Evolutionary conservation across 2,329 filamentous ascomycete genomes (phyloP).

Genomic region (Thermothelomyces thermophilus): DNA sequence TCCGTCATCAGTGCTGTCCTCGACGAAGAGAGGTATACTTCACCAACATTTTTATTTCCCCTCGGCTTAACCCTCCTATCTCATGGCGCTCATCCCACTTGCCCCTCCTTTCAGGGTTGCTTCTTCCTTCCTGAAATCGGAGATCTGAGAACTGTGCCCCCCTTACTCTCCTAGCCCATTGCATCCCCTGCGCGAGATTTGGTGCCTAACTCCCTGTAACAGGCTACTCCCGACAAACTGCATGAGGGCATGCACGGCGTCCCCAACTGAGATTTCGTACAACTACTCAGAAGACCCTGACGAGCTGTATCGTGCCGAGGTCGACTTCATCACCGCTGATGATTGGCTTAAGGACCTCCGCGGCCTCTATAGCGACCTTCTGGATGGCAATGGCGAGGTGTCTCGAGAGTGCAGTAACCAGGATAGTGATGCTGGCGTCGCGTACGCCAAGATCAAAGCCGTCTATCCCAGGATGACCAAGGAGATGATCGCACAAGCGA

Average conservation of each 20-base stretch:
- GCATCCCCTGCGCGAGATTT: too few species aligned
- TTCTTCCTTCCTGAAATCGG: too few species aligned
- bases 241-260: slow-evolving; percentile 56
- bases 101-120: too few species aligned
- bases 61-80: too few species aligned
- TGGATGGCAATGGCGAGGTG: slow-evolving; percentile 36
- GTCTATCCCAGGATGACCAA: slow-evolving; percentile 35
- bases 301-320: slow-evolving; percentile 37
- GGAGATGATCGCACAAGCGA: slow-evolving; percentile 35
- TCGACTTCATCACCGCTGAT: slow-evolving; percentile 47
- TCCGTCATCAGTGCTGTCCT: slow-evolving; percentile 56
- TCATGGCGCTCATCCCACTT: too few species aligned
- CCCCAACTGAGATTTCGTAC: slow-evolving; percentile 53
- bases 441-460: slow-evolving; percentile 39
- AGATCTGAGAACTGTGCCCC: too few species aligned
- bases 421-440: slow-evolving; percentile 37
- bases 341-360: slow-evolving; percentile 49
- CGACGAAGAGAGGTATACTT: slow-evolving; percentile 45
- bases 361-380: slow-evolving; percentile 42
- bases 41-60: too few species aligned
- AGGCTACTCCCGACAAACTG: slow-evolving; percentile 38
- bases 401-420: slow-evolving; percentile 24
- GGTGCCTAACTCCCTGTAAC: background rate
- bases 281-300: slow-evolving; percentile 38
- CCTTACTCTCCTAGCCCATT: too few species aligned